These are phyloP conservation scores for Aschersonia sp. DNA, from an alignment of 2,329 filamentous ascomycete genomes.

Conservation along the genomic window DNA sequence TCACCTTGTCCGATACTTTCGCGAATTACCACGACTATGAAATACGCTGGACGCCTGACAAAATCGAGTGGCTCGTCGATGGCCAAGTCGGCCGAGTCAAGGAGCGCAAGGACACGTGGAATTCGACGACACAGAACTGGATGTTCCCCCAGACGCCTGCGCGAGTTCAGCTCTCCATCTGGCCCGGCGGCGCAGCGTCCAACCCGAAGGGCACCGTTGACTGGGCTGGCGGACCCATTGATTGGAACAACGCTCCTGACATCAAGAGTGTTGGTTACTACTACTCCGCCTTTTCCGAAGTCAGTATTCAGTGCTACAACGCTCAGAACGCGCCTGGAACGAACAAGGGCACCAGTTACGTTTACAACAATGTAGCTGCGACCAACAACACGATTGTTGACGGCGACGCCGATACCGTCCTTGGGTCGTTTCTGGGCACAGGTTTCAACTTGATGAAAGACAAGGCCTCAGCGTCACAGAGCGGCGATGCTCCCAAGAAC, in stretches of 20 bases:
- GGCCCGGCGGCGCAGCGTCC: slow-evolving; percentile 71
- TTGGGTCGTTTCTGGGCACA: slow-evolving; percentile 68
- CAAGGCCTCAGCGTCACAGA: slow-evolving; percentile 11
- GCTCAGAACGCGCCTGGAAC: slow-evolving; percentile 45
- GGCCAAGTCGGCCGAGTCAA: slow-evolving; percentile 61
- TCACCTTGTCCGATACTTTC: slow-evolving; percentile 56
- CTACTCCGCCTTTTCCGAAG: slow-evolving; percentile 63
- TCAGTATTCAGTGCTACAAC: slow-evolving; percentile 79
- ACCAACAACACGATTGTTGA: slow-evolving; percentile 69
- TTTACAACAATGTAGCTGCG: slow-evolving; percentile 48
- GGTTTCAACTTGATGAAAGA: slow-evolving; percentile 55
- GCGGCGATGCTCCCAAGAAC: slow-evolving; percentile 8
- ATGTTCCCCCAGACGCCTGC: slow-evolving; percentile 83
- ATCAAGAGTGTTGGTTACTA: slow-evolving; percentile 80
- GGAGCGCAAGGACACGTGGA: slow-evolving; percentile 71
- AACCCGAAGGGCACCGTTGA: slow-evolving; percentile 75
- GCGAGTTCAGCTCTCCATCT: slow-evolving; percentile 85
- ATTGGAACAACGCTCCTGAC: slow-evolving; percentile 58
- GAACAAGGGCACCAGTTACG: slow-evolving; percentile 58
- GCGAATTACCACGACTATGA: slow-evolving; percentile 77
- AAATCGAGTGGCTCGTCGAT: slow-evolving; percentile 77
- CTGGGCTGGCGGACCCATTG: slow-evolving; percentile 82
- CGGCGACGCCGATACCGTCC: slow-evolving; percentile 56
- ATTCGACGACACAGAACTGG: slow-evolving; percentile 67
- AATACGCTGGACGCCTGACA: slow-evolving; percentile 81